Evolutionary conservation across 768 basidiomycete species (phyloP), one percentile per base, ranked within the genome.

Genomic region (Collybia nuda): DNA sequence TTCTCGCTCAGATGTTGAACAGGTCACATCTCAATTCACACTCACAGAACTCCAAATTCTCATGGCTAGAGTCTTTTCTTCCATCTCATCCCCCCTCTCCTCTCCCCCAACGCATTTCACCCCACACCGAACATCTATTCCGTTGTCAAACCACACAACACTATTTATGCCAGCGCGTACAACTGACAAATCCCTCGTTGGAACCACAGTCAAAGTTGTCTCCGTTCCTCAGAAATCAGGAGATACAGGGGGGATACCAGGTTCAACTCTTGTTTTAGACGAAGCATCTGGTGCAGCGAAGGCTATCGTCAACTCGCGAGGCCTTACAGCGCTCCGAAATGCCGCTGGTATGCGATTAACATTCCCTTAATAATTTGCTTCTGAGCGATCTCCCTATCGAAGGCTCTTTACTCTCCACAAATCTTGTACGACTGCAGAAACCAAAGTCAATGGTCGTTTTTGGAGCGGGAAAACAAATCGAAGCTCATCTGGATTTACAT

Each of bases 141-240:
- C 72, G 0, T 81, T 77, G 44, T 58, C 65, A 6, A 71, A 75
- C 38, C 82, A 91, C 56, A 85, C 76, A 1, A 73, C 79, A 0
- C 72, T 97, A 2, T 88, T 93, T 67, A 96, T 96, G 93, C 92
- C 93, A 2, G 81, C 89, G 6, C 79, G 86, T 21, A 72, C 86
- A 8, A 62, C 22, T 19, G 22, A 55, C 17, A 45, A 51, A 5
- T 24, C 42, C 2, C 53, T 65, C 11, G 57, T 63, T 6, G 84
- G 83, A 1, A 86, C 87, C 1, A 70, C 86, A 2, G 73, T 91
- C 52, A 95, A 97, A 67, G 78, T 91, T n/a, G 93, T 91, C 2
- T 86, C 83, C 23, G 76, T 93, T 1, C 93, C 93, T 0, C 70
- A 67, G 2, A 56, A 55, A 1, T 47, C 65, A 1, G 72, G 60